A percentile compares a stretch with the other conserved stretches of the same genome.
These are phyloP conservation scores for Senecio squalidus DNA, from an alignment of 140 eudicot genomes.

Conservation along the genomic window DNA sequence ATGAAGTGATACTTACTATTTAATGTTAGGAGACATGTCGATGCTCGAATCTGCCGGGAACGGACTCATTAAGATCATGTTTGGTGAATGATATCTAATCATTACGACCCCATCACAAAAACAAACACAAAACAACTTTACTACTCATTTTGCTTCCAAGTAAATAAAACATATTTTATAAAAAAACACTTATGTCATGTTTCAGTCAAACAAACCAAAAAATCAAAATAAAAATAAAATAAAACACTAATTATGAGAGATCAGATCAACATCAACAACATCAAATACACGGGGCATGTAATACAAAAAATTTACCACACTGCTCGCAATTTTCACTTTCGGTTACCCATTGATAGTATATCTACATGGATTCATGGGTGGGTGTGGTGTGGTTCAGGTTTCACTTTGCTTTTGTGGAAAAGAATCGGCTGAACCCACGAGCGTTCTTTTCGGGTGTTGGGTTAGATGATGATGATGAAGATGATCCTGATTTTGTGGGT, in stretches of 20 bases:
- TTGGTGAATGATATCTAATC: not conserved
- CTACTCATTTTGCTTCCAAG: conserved; percentile 9
- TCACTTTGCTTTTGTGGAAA: conserved; percentile 70
- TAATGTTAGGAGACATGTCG: conserved; percentile 24
- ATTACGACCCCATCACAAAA: not conserved
- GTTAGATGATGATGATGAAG: conserved; percentile 70
- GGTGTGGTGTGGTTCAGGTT: too few relatives aligned
- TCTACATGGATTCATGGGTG: conserved; percentile 18
- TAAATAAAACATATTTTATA: conserved; percentile 27
- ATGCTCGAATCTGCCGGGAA: not conserved
- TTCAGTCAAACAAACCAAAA: conserved; percentile 35
- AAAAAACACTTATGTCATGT: conserved; percentile 38
- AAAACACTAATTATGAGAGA: conserved; percentile 18
- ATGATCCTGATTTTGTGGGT: conserved; percentile 80
- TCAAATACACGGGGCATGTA: conserved; percentile 35
- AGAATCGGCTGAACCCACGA: conserved; percentile 89
- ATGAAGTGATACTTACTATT: conserved; percentile 9
- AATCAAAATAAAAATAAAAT: conserved; percentile 17
- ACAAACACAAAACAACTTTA: not conserved
- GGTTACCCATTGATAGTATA: too few relatives aligned
- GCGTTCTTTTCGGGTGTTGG: conserved; percentile 87
- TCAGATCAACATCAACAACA: conserved; percentile 7
- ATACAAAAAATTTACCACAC: conserved; percentile 24
- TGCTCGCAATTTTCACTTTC: conserved; percentile 11
- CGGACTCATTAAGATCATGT: not conserved